A percentile compares a stretch with the other conserved stretches of the same genome.
These are phyloP conservation scores for Chaetomium olivaceum DNA, from an alignment of 2,329 filamentous ascomycete genomes.

Conservation along the genomic window DNA sequence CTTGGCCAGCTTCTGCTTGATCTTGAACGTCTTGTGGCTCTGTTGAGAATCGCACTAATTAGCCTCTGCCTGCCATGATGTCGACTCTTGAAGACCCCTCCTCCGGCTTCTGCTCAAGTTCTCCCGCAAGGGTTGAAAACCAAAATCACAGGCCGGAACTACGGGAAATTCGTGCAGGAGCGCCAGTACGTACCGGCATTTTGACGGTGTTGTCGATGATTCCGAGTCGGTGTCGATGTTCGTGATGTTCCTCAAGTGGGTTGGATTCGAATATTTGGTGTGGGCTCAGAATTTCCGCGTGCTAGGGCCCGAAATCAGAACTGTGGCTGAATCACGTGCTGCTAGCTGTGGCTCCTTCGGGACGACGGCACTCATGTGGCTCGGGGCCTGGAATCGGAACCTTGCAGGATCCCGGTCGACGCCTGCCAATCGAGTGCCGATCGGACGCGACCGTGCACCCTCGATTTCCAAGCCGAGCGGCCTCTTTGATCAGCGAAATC, in stretches of 20 bases:
- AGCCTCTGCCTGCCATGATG: slow-evolving; percentile 25
- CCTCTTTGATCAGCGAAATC: slow-evolving; percentile 23
- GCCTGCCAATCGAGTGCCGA: slow-evolving; percentile 22
- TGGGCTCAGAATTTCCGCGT: slow-evolving; percentile 33
- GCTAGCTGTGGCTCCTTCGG: slow-evolving; percentile 18
- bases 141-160: neutral
- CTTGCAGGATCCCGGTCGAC: neutral
- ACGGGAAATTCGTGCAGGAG: neutral
- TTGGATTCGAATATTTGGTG: slow-evolving; percentile 35
- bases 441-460: slow-evolving; percentile 12
- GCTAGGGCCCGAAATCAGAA: slow-evolving; percentile 29
- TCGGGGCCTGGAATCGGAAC: neutral
- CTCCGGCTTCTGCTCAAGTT: neutral
- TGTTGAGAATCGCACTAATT: slow-evolving; percentile 45
- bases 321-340: slow-evolving; percentile 34
- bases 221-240: slow-evolving; percentile 37
- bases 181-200: slow-evolving; percentile 42
- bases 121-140: slow-evolving; percentile 9
- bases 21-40: slow-evolving; percentile 99
- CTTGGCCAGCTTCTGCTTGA: slow-evolving; percentile 99
- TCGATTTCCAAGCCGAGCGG: slow-evolving; percentile 17
- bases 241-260: slow-evolving; percentile 32
- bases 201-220: slow-evolving; percentile 41
- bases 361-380: slow-evolving; percentile 1
- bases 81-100: slow-evolving; percentile 10